These are phyloP conservation scores for Yamadazyma pseudoaaseri DNA, from an alignment of 1,139 yeast species.

Conservation along the genomic window DNA sequence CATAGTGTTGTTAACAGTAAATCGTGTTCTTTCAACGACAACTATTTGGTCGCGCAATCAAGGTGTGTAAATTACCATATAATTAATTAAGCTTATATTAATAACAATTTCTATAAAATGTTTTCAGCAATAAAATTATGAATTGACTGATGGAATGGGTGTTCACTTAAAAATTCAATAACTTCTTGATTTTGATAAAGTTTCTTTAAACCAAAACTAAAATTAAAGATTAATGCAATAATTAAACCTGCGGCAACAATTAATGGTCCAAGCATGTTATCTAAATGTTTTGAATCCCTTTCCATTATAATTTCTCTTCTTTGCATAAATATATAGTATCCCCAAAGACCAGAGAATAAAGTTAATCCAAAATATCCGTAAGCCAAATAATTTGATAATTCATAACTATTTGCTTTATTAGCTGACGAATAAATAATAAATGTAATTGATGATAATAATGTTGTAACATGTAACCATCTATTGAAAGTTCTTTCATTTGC, in stretches of 20 bases:
- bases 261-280: slow-evolving; percentile 86
- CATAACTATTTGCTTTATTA: slow-evolving; percentile 54
- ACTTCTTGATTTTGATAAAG: slow-evolving; percentile 15
- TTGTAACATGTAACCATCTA: slow-evolving; percentile 93
- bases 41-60: no score
- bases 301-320: slow-evolving; percentile 74
- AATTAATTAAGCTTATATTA: no score
- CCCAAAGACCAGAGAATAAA: slow-evolving; percentile 84
- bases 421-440: slow-evolving; percentile 84
- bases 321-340: slow-evolving; percentile 70
- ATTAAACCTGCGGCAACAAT: slow-evolving; percentile 71
- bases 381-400: slow-evolving; percentile 64
- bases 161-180: slow-evolving; percentile 28
- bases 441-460: slow-evolving; percentile 81
- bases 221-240: slow-evolving; percentile 68
- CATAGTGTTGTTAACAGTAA: slow-evolving; percentile 7
- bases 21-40: not conserved
- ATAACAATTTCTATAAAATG: not conserved
- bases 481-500: slow-evolving; percentile 97
- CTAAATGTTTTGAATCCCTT: slow-evolving; percentile 85
- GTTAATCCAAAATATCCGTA: slow-evolving; percentile 80
- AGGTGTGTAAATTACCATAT: not conserved
- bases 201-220: slow-evolving; percentile 60
- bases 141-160: slow-evolving; percentile 34
- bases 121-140: slow-evolving; percentile 29